Percentiles rank a stretch among this genome's conserved stretches.
These are phyloP conservation scores for Rhizopus sp. DNA, from an alignment of 371 early-diverging fungal genomes.

Conservation along the genomic window DNA sequence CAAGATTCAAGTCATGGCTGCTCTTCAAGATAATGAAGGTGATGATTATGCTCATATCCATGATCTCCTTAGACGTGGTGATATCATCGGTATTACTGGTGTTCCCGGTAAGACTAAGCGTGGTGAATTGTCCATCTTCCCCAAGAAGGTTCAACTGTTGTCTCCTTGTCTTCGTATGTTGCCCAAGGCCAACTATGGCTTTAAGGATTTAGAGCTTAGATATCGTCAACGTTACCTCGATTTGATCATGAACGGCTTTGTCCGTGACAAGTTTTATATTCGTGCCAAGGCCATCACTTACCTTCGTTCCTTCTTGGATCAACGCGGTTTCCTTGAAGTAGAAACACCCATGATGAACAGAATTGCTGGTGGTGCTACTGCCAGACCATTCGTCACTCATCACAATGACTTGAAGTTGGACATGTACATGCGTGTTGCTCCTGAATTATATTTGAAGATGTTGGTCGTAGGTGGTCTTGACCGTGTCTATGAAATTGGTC, in stretches of 20 bases:
- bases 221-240: constrained; percentile 99
- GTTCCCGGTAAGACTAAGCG: constrained; percentile 92
- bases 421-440: constrained; percentile 98
- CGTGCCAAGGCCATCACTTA: constrained; percentile 95
- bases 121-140: constrained; percentile 98
- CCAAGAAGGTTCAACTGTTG: constrained; percentile 83
- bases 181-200: constrained; percentile 96
- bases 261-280: constrained; percentile 92
- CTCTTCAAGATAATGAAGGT: constrained; percentile 77
- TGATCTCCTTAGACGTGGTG: constrained; percentile 92
- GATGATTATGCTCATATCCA: constrained; percentile 80
- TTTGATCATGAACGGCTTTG: constrained; percentile 97
- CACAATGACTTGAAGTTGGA: constrained; percentile 99
- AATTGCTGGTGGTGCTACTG: constrained; percentile 99
- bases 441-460: constrained; percentile 99
- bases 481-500: constrained; percentile 99
- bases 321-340: constrained; percentile 97
- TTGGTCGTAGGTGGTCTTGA: constrained; percentile 98
- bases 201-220: constrained; percentile 95
- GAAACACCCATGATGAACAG: constrained; percentile 99
- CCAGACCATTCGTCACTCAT: constrained; percentile 99
- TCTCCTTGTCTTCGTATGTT: constrained; percentile 97
- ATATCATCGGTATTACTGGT: constrained; percentile 97
- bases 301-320: constrained; percentile 93
- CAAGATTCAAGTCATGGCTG: constrained; percentile 95